phyloP scores from a whole-genome alignment of 2,329 filamentous ascomycete genomes.

The Trichoderma aggressivum region DNA sequence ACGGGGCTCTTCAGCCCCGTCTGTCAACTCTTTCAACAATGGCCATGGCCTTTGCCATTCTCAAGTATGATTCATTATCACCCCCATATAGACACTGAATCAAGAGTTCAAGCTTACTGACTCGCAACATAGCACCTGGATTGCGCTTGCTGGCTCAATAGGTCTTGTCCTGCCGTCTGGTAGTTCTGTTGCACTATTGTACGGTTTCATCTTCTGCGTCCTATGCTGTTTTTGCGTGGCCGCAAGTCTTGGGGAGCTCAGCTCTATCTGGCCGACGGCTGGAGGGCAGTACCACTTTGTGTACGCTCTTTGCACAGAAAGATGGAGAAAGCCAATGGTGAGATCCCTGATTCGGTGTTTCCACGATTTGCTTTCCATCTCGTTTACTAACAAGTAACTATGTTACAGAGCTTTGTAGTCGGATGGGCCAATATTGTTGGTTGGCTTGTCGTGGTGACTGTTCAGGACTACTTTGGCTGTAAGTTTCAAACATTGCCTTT shows the following conservation, averaged over 20 bases:
- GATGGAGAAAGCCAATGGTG: slow-evolving; percentile 6
- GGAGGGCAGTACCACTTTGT: slow-evolving; percentile 14
- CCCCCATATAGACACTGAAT: background rate
- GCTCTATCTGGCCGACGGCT: slow-evolving; percentile 1
- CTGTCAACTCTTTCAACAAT: slow-evolving; percentile 5
- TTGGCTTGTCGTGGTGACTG: slow-evolving; percentile 8
- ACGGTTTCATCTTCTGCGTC: slow-evolving; percentile 9
- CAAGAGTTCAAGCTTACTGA: background rate
- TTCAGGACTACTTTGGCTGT: slow-evolving; percentile 10
- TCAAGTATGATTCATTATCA: background rate
- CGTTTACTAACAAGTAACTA: background rate
- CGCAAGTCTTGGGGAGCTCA: slow-evolving; percentile 7
- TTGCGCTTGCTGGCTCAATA: slow-evolving; percentile 8
- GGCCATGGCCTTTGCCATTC: slow-evolving; percentile 13
- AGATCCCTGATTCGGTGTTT: background rate
- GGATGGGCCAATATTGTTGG: slow-evolving; percentile 11
- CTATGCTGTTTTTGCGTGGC: slow-evolving; percentile 4
- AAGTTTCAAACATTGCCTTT: background rate
- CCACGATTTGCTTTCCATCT: background rate
- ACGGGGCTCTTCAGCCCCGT: slow-evolving; percentile 12
- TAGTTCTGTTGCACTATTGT: background rate
- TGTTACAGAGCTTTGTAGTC: background rate
- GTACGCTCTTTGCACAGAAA: slow-evolving; percentile 6
- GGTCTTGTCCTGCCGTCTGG: slow-evolving; percentile 1
- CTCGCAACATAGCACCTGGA: background rate